phyloP scores from a whole-genome alignment of 2,329 filamentous ascomycete species.

The Microdochium trichocladiopsis region DNA sequence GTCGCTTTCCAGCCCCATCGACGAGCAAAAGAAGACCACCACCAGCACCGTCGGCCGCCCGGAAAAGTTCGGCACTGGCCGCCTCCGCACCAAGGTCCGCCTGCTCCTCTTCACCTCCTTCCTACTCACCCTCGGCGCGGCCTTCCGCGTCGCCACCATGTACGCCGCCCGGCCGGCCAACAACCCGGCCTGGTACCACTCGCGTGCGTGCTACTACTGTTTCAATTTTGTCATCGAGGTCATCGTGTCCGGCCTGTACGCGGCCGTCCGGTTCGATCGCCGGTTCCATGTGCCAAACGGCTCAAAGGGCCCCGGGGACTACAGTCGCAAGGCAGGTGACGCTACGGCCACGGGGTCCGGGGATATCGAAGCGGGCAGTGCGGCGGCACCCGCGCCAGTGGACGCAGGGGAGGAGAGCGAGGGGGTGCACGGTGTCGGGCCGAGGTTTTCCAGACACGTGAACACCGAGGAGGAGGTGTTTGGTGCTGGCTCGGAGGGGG shows the following conservation, averaged over 20 bases:
- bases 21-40: neutral
- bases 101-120: constrained; percentile 41
- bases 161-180: constrained; percentile 33
- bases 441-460: neutral
- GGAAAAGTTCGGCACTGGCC: constrained; percentile 49
- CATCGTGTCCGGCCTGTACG: constrained; percentile 16
- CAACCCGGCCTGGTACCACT: constrained; percentile 48
- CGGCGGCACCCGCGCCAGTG: neutral
- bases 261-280: constrained; percentile 18
- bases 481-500: neutral
- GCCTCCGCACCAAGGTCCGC: constrained; percentile 43
- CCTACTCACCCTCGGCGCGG: constrained; percentile 48
- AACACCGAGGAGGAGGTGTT: neutral
- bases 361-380: neutral
- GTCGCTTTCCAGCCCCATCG: neutral
- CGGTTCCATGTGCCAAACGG: constrained; percentile 22
- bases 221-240: constrained; percentile 55
- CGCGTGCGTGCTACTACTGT: constrained; percentile 54
- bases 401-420: neutral
- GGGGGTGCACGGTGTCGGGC: neutral
- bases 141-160: constrained; percentile 44
- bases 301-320: constrained; percentile 16
- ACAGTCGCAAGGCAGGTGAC: neutral
- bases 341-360: neutral
- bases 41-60: neutral